These are phyloP conservation scores for Datura wrightii DNA, from an alignment of 257 asterid species.

Conservation along the genomic window DNA sequence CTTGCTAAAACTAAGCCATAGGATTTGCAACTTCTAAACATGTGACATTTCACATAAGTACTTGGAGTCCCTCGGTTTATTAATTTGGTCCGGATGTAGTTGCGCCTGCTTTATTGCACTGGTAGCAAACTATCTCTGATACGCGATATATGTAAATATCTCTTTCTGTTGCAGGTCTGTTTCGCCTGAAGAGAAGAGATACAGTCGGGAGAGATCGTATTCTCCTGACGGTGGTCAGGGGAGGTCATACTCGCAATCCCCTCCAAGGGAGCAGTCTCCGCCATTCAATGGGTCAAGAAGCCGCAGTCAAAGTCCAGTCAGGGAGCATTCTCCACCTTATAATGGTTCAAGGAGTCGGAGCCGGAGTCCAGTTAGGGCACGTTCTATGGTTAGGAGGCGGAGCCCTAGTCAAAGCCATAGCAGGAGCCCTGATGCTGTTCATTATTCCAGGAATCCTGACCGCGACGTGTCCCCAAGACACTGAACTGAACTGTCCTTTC, in stretches of 20 bases:
- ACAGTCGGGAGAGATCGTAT: constrained; percentile 58
- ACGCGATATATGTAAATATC: not conserved
- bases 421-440: constrained; percentile 25
- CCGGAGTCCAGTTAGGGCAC: constrained; percentile 55
- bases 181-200: constrained; percentile 70
- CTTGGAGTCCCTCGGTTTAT: constrained; percentile 14
- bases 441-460: constrained; percentile 31
- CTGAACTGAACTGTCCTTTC: constrained; percentile 5
- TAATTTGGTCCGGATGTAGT: not conserved
- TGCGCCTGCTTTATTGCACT: not conserved
- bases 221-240: constrained; percentile 27
- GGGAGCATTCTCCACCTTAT: constrained; percentile 57
- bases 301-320: constrained; percentile 56
- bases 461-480: constrained; percentile 27
- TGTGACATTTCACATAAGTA: not conserved
- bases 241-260: constrained; percentile 56
- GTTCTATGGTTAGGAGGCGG: constrained; percentile 34
- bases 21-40: not conserved
- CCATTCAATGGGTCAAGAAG: constrained; percentile 48
- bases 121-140: not conserved
- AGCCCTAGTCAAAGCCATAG: constrained; percentile 40
- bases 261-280: constrained; percentile 45
- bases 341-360: constrained; percentile 53
- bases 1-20: not conserved
- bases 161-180: constrained; percentile 56